Percentiles rank a stretch among this genome's conserved stretches.
phyloP scores from a whole-genome alignment of 805 yeast genomes.

The Yarrowia bubula region DNA sequence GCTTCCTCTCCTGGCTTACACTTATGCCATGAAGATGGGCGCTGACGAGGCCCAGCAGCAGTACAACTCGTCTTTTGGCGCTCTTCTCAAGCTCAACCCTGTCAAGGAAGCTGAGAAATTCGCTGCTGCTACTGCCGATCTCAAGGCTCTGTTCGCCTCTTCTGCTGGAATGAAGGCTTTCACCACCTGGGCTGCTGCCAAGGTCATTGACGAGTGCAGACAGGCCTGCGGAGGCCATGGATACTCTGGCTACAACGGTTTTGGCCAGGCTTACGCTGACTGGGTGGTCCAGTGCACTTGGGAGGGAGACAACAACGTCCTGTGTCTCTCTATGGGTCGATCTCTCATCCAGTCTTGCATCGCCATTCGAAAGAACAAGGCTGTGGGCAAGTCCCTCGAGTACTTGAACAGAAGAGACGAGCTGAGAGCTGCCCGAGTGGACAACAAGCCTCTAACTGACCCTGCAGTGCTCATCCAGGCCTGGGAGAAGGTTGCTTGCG shows the following conservation, averaged over 20 bases:
- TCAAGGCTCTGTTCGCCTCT: slow-evolving; percentile 76
- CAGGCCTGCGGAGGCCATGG: slow-evolving; percentile 98
- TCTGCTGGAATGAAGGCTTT: slow-evolving; percentile 88
- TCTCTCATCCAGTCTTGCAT: slow-evolving; percentile 57
- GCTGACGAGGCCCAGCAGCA: slow-evolving; percentile 58
- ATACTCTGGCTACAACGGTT: slow-evolving; percentile 84
- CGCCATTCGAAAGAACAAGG: slow-evolving; percentile 44
- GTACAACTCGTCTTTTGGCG: slow-evolving; percentile 43
- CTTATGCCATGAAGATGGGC: slow-evolving; percentile 73
- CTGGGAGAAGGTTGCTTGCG: slow-evolving; percentile 42
- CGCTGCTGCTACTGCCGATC: slow-evolving; percentile 50
- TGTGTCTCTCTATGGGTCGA: slow-evolving; percentile 81
- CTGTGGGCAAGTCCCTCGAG: slow-evolving; percentile 47
- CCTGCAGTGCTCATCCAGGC: slow-evolving; percentile 37
- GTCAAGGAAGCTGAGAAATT: slow-evolving; percentile 47
- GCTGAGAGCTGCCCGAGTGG: slow-evolving; percentile 30
- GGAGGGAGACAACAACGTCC: slow-evolving; percentile 94
- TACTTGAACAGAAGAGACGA: slow-evolving; percentile 41
- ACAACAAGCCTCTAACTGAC: slow-evolving; percentile 33
- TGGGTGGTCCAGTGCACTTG: slow-evolving; percentile 99
- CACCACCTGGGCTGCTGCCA: slow-evolving; percentile 80
- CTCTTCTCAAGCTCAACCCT: slow-evolving; percentile 50
- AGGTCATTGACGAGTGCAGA: slow-evolving; percentile 81
- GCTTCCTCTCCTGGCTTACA: slow-evolving; percentile 74
- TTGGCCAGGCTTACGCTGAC: slow-evolving; percentile 83